These are phyloP conservation scores for Purshia tridentata DNA, from an alignment of 306 rosid species.

Conservation along the genomic window DNA sequence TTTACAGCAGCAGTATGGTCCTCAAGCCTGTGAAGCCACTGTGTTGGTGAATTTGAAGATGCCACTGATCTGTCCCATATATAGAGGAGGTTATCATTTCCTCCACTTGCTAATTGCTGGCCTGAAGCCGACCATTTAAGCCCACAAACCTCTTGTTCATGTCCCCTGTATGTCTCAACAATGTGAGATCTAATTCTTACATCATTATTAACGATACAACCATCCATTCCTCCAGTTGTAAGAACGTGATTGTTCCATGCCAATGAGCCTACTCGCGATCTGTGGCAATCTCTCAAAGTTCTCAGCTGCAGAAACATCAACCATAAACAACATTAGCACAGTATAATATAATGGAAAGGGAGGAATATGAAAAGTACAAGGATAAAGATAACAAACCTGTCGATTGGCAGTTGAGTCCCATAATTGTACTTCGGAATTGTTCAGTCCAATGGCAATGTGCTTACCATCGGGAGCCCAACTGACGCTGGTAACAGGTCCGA, in stretches of 20 bases:
- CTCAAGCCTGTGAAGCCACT: slow-evolving; percentile 74
- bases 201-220: slow-evolving; percentile 60
- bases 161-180: slow-evolving; percentile 69
- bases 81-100: slow-evolving; percentile 68
- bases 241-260: slow-evolving; percentile 79
- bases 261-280: slow-evolving; percentile 60
- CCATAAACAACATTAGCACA: slow-evolving; percentile 2
- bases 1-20: slow-evolving; percentile 73
- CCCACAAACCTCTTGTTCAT: slow-evolving; percentile 72
- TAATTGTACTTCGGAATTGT: slow-evolving; percentile 67
- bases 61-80: slow-evolving; percentile 68
- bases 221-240: slow-evolving; percentile 80
- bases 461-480: slow-evolving; percentile 84
- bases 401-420: slow-evolving; percentile 59
- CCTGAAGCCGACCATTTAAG: slow-evolving; percentile 81
- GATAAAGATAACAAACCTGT: slow-evolving; percentile 37
- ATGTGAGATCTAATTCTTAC: slow-evolving; percentile 69
- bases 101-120: slow-evolving; percentile 75
- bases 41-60: slow-evolving; percentile 54
- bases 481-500: slow-evolving; percentile 70
- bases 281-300: slow-evolving; percentile 59
- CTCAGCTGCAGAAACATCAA: slow-evolving; percentile 47
- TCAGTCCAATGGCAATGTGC: slow-evolving; percentile 65
- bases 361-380: not conserved
- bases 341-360: not conserved